phyloP scores from a whole-genome alignment of 345 rosid genomes.

The Iberis pinnata region DNA sequence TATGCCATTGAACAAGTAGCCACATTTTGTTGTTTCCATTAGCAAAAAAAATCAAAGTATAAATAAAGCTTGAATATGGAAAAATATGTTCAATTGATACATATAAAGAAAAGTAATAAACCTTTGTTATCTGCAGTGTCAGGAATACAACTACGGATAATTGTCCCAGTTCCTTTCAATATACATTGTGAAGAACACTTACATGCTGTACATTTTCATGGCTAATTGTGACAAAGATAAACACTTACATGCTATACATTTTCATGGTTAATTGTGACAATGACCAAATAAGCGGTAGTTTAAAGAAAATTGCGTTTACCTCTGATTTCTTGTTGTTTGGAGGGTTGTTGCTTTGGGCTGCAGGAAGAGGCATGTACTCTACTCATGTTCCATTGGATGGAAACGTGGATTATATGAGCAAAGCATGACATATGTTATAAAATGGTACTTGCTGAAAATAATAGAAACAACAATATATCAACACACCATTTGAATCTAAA shows the following conservation, averaged over 20 bases:
- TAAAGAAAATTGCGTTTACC: slow-evolving; percentile 23
- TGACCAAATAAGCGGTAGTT: neutral
- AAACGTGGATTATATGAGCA: slow-evolving; percentile 4
- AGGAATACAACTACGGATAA: slow-evolving; percentile 71
- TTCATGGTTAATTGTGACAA: too few relatives aligned
- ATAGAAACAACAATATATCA: slow-evolving; percentile 19
- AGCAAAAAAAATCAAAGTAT: slow-evolving; percentile 8
- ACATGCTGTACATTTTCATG: slow-evolving; percentile 36
- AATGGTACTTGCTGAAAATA: neutral
- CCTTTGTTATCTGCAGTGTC: slow-evolving; percentile 64
- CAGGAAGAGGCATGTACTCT: slow-evolving; percentile 57
- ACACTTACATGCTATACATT: too few relatives aligned
- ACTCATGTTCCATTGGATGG: slow-evolving; percentile 39
- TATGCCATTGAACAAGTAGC: slow-evolving; percentile 54
- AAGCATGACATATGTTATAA: too few relatives aligned
- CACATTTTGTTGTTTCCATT: slow-evolving; percentile 42
- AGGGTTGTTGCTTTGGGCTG: slow-evolving; percentile 36
- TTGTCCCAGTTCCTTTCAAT: slow-evolving; percentile 78
- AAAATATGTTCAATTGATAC: neutral
- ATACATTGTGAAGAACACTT: slow-evolving; percentile 50
- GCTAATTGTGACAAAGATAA: too few relatives aligned
- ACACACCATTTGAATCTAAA: slow-evolving; percentile 43
- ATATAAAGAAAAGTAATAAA: slow-evolving; percentile 21
- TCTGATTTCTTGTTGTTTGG: slow-evolving; percentile 31
- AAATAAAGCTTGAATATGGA: slow-evolving; percentile 14